Percentiles rank a stretch among this genome's conserved stretches.
These are phyloP conservation scores for Naematelia aurantialba DNA, from an alignment of 768 basidiomycete species.

Conservation along the genomic window DNA sequence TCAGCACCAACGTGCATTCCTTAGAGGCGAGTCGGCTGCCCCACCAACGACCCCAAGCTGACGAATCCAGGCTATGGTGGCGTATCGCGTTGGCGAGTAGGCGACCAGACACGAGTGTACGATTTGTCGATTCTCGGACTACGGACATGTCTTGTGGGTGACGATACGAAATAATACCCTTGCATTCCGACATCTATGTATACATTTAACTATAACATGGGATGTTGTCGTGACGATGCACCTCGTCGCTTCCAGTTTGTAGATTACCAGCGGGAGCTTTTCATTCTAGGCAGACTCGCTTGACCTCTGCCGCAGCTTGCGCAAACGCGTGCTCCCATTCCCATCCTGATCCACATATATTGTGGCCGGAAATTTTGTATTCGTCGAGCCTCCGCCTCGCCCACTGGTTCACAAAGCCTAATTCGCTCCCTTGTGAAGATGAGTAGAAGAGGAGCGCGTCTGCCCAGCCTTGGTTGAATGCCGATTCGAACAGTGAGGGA, in stretches of 20 bases:
- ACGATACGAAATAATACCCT: too few species aligned
- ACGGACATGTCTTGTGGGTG: not conserved
- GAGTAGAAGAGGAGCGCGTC: constrained; percentile 62
- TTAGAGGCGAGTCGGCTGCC: constrained; percentile 54
- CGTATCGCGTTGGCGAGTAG: constrained; percentile 84
- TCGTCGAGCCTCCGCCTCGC: constrained; percentile 54
- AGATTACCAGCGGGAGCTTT: too few species aligned
- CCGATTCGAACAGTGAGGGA: constrained; percentile 65
- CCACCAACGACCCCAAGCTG: not conserved
- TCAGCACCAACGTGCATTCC: constrained; percentile 95
- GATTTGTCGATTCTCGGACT: too few species aligned
- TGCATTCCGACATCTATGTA: not conserved
- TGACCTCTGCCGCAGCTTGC: constrained; percentile 54
- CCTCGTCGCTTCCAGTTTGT: too few species aligned
- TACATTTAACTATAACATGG: too few species aligned
- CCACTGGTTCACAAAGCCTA: constrained; percentile 68
- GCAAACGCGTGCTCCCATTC: constrained; percentile 59
- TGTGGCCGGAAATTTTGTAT: constrained; percentile 50
- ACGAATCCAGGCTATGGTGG: constrained; percentile 81
- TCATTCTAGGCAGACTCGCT: constrained; percentile 11
- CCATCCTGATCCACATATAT: constrained; percentile 60
- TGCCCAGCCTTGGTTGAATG: constrained; percentile 69
- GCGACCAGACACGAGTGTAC: too few species aligned
- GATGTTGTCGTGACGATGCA: too few species aligned
- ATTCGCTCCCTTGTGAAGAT: constrained; percentile 52